Conservation (phyloP, 495 filamentous ascomycete genomes). For the Hypoxylon trugodes region DNA sequence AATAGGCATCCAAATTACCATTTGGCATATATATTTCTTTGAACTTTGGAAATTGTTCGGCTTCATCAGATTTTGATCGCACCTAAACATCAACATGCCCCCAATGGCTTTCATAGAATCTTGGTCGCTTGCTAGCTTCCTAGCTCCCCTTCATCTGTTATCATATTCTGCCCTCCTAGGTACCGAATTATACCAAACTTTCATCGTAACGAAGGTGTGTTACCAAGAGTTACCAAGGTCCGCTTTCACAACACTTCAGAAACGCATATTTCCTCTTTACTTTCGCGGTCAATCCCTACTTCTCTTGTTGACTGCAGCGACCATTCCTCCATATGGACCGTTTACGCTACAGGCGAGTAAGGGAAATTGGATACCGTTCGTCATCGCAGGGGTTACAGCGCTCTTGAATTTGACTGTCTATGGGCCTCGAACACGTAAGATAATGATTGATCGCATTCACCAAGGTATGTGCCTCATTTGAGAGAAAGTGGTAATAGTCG, state of each 20-base stretch:
- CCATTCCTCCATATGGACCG: conserved; percentile 55
- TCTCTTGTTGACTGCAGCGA: conserved; percentile 53
- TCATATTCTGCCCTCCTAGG: conserved; percentile 63
- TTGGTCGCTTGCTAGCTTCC: conserved; percentile 12
- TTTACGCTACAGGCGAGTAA: conserved; percentile 46
- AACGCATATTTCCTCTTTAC: conserved; percentile 63
- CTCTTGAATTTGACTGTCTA: conserved; percentile 57
- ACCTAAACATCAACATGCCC: background rate
- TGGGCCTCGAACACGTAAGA: conserved; percentile 56
- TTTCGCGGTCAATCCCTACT: conserved; percentile 58
- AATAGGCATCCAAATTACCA: background rate
- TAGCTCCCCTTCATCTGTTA: conserved; percentile 57
- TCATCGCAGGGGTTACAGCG: conserved; percentile 49
- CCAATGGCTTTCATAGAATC: conserved; percentile 2
- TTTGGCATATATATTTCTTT: background rate
- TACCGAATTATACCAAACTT: conserved; percentile 60
- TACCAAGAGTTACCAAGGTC: conserved; percentile 55
- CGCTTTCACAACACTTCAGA: conserved; percentile 61
- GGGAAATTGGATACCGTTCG: conserved; percentile 50
- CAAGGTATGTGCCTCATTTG: conserved; percentile 45
- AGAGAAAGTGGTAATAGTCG: background rate
- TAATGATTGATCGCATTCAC: conserved; percentile 55
- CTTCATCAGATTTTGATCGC: background rate
- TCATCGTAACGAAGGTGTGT: conserved; percentile 62
- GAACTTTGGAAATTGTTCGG: background rate